Conservation (phyloP, 2,329 filamentous ascomycete species). For the Chrysoporthe austroafricana region DNA sequence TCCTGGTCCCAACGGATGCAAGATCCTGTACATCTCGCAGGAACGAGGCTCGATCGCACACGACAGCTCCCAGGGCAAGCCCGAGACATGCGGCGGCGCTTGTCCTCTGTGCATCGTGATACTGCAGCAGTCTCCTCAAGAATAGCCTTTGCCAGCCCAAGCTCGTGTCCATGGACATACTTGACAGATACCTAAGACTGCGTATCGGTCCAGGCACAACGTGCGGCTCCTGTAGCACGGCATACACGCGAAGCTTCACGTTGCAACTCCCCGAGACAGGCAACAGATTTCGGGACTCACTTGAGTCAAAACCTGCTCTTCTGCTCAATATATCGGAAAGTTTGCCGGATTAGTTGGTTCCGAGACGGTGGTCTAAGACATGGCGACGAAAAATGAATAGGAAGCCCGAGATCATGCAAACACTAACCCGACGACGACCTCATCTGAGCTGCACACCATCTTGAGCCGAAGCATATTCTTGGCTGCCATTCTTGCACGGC, state of each 20-base stretch:
- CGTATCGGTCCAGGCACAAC: not conserved
- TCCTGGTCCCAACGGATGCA: not conserved
- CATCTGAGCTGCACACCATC: constrained; percentile 1
- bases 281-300: not conserved
- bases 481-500: not conserved
- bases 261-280: constrained; percentile 1
- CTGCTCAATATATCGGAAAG: not conserved
- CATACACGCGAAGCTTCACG: constrained; percentile 7
- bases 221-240: constrained; percentile 18
- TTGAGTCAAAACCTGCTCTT: not conserved
- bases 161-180: not conserved
- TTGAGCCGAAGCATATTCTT: not conserved
- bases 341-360: not conserved
- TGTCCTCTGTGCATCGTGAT: constrained; percentile 3
- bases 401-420: not conserved
- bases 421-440: not conserved
- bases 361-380: constrained; percentile 13
- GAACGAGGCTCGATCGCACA: constrained; percentile 17
- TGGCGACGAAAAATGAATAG: not conserved
- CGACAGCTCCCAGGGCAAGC: not conserved
- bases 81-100: constrained; percentile 10
- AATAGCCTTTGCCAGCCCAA: not conserved
- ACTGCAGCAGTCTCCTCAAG: constrained; percentile 8
- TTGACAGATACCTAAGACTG: not conserved
- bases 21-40: constrained; percentile 20